Evolutionary conservation across 202 grass and related monocot species (phyloP), one percentile per base, ranked within the genome.

Genomic region (Saccharum hybrid): DNA sequence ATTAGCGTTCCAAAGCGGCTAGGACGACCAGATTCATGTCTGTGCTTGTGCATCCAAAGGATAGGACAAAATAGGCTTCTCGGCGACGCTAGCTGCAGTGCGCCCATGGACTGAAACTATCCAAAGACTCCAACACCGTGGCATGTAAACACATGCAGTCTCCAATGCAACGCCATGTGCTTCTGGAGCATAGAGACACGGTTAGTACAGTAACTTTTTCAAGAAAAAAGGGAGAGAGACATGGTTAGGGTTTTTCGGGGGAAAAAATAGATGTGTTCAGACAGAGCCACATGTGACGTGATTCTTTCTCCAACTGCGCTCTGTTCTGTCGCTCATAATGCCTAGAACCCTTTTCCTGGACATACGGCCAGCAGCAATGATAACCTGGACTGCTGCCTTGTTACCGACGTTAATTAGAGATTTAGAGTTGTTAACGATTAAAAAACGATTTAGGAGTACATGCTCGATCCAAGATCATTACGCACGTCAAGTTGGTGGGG

Each of bases 331-430:
- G 59, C 59, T 62, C 23, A 62, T 63, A 12, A 63, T 63, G 1
- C 23, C 26, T 63, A 63, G 10, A 63, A 5, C 4, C 4, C 6
- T 66, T 36, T 49, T 5, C 13, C n/a, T 28, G 46, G 64, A 80
- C 77, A 80, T 54, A 68, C 31, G 19, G 31, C n/a, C 65, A 57
- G 34, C 78, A 81, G 39, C 51, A 75, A 69, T 63, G 86, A 59
- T 33, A 33, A 33, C 31, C 31, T 33, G 31, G 31, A 33, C 31
- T 33, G 31, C 31, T 33, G 60, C 23, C 5, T 40, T 28, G 12
- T 54, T 46, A 46, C 14, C 37, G 18, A 68, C 11, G 63, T 54
- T 13, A 68, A 7, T 15, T 63, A 31, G 1, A 28, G 26, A 0
- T 30, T 28, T 63, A 0, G 3, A 60, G 0, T 11, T 23, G 8